phyloP scores from a whole-genome alignment of 2,329 filamentous ascomycete species.

The Nemania diffusa region DNA sequence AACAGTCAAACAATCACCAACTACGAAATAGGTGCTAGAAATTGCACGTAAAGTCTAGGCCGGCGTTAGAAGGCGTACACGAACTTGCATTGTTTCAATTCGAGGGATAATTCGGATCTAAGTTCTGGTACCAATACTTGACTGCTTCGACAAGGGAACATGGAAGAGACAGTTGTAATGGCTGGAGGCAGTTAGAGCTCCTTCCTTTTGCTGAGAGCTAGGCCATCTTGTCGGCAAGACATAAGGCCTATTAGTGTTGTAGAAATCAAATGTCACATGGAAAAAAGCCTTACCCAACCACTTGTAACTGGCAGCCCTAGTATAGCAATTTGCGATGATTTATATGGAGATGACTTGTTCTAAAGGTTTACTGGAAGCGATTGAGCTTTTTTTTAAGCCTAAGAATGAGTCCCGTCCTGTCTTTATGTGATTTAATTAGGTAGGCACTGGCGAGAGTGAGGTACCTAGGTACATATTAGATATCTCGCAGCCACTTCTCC shows the following conservation, averaged over 20 bases:
- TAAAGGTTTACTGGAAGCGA: neutral
- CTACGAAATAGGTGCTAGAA: constrained; percentile 35
- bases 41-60: constrained; percentile 5
- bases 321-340: constrained; percentile 12
- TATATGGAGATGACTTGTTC: neutral
- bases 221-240: neutral
- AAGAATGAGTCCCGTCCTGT: too few species aligned
- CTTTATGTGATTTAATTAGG: too few species aligned
- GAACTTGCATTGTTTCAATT: constrained; percentile 10
- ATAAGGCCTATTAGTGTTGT: neutral
- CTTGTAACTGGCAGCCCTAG: neutral
- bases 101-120: neutral
- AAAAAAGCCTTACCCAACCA: neutral
- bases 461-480: too few species aligned
- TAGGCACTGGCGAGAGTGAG: neutral
- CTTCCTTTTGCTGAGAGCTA: neutral
- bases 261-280: neutral
- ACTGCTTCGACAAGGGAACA: neutral
- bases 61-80: constrained; percentile 28
- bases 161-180: constrained; percentile 2
- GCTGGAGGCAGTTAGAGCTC: neutral
- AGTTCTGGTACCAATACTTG: neutral
- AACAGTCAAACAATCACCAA: constrained; percentile 40
- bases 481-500: too few species aligned
- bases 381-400: neutral